Conservation (phyloP, 257 asterid species). For the Ajuga chamaepitys region DNA sequence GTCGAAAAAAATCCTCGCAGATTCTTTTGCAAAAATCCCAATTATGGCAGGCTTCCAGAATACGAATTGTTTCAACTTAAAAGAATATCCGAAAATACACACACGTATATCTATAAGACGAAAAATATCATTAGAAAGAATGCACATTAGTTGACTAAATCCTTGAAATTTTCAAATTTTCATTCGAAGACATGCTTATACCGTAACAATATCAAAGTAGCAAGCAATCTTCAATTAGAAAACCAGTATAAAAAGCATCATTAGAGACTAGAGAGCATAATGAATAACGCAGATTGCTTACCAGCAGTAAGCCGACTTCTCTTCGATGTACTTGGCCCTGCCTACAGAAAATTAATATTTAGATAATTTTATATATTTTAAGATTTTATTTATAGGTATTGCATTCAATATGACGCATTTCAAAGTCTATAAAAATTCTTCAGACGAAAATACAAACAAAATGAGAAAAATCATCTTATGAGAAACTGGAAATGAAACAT, state of each 20-base stretch:
- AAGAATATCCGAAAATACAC: not conserved
- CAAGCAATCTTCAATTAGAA: not conserved
- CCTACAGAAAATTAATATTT: slow-evolving; percentile 24
- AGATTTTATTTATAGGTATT: not conserved
- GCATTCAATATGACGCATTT: slow-evolving; percentile 1
- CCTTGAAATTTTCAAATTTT: too few relatives aligned
- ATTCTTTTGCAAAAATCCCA: not conserved
- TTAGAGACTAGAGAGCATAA: not conserved
- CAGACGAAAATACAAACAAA: not conserved
- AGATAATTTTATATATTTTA: too few relatives aligned
- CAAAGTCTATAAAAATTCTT: not conserved
- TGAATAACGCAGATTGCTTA: slow-evolving; percentile 14
- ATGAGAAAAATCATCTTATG: not conserved
- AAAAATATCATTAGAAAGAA: too few relatives aligned
- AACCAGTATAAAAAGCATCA: not conserved
- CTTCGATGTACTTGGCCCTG: slow-evolving; percentile 62
- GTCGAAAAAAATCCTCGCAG: not conserved
- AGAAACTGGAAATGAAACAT: not conserved
- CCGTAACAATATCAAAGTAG: not conserved
- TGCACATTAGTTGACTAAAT: too few relatives aligned
- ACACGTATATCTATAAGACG: too few relatives aligned
- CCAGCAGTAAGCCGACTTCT: slow-evolving; percentile 58
- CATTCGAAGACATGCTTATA: too few relatives aligned
- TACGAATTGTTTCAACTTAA: not conserved
- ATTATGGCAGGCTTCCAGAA: not conserved